phyloP scores from a whole-genome alignment of 202 grass and related monocot species.

The Elaeis oleifera region DNA sequence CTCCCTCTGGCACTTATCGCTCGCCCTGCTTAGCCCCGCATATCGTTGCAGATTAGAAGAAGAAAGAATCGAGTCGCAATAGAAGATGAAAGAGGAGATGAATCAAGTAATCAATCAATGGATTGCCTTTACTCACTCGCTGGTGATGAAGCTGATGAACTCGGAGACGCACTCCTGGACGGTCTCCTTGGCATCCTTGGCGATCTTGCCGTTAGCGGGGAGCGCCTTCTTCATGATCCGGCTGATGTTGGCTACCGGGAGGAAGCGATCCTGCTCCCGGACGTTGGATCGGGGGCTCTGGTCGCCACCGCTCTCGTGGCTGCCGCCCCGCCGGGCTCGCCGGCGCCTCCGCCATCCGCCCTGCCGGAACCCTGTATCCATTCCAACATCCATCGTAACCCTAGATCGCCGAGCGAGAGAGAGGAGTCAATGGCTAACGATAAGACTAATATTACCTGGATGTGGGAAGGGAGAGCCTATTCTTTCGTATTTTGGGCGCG shows the following conservation, averaged over 20 bases:
- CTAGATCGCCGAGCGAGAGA: too few relatives aligned
- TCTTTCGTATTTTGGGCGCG: too few relatives aligned
- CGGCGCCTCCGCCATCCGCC: constrained; percentile 6
- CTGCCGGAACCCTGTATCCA: not conserved
- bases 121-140: not conserved
- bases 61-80: too few relatives aligned
- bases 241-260: constrained; percentile 19
- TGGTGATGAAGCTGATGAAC: constrained; percentile 20
- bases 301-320: constrained; percentile 12
- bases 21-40: too few relatives aligned
- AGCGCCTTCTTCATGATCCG: constrained; percentile 21
- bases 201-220: constrained; percentile 18
- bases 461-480: not conserved
- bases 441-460: too few relatives aligned
- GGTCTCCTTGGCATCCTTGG: constrained; percentile 15
- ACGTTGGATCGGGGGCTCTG: constrained; percentile 19
- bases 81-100: too few relatives aligned
- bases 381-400: too few relatives aligned
- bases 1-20: constrained; percentile 20
- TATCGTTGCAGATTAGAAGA: too few relatives aligned
- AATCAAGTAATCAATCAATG: not conserved
- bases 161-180: constrained; percentile 17
- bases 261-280: constrained; percentile 15
- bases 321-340: constrained; percentile 2
- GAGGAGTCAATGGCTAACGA: too few relatives aligned